A percentile compares a stretch with the other conserved stretches of the same genome.
Evolutionary conservation across 805 yeast species (phyloP).

Genomic region (Ogataea nonfermentans): DNA sequence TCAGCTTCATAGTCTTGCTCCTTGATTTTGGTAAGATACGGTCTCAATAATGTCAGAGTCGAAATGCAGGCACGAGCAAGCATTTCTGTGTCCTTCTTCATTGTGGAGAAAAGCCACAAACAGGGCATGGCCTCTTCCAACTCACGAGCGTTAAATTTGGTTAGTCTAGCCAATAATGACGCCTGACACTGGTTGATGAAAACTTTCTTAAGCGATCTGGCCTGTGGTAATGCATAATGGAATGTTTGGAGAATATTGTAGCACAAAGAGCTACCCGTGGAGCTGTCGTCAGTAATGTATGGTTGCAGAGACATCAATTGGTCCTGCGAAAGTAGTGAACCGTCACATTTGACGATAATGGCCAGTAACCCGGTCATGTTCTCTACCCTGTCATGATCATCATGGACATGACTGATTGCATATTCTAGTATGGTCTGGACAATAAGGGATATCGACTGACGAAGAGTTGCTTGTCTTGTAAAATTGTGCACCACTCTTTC

Average conservation of each 20-base stretch:
- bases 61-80: constrained; percentile 64
- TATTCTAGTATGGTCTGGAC: constrained; percentile 38
- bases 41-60: constrained; percentile 50
- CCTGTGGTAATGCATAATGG: constrained; percentile 44
- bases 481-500: constrained; percentile 39
- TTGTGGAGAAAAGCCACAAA: constrained; percentile 52
- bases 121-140: constrained; percentile 74
- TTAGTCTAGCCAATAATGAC: constrained; percentile 52
- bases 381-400: constrained; percentile 31
- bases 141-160: constrained; percentile 59
- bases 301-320: constrained; percentile 68
- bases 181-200: constrained; percentile 51
- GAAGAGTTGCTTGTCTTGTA: constrained; percentile 17
- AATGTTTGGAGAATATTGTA: constrained; percentile 55
- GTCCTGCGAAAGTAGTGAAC: constrained; percentile 57
- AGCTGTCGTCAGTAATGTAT: constrained; percentile 49
- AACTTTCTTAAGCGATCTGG: constrained; percentile 45
- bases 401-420: constrained; percentile 36
- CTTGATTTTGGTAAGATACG: constrained; percentile 37
- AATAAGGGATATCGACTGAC: constrained; percentile 29
- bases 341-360: constrained; percentile 51
- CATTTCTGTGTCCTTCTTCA: constrained; percentile 45
- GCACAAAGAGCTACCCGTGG: constrained; percentile 40
- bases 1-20: constrained; percentile 32
- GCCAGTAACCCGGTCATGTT: constrained; percentile 50